A percentile compares a stretch with the other conserved stretches of the same genome.
phyloP scores from a whole-genome alignment of 2,329 filamentous ascomycete genomes.

The Stagonosporopsis tanaceti region DNA sequence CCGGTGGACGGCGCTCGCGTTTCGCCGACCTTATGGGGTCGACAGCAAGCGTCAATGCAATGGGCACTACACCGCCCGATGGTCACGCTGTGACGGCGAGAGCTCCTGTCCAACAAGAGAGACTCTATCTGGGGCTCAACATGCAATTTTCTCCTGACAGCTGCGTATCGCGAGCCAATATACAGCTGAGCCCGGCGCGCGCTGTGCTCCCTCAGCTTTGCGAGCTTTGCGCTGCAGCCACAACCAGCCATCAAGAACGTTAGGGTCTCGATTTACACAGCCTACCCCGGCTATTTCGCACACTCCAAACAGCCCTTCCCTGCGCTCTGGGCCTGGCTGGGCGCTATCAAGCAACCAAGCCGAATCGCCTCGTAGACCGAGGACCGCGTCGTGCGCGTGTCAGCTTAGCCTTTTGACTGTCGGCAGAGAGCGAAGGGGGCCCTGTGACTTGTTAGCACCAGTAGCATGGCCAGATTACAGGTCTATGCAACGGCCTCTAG shows the following conservation, averaged over 20 bases:
- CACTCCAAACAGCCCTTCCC: constrained; percentile 21
- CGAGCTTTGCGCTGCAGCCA: constrained; percentile 28
- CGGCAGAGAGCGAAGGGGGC: constrained; percentile 31
- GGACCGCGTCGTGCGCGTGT: constrained; percentile 30
- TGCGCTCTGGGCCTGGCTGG: constrained; percentile 27
- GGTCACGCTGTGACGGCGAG: constrained; percentile 17
- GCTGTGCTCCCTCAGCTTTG: constrained; percentile 17
- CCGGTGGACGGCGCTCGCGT: constrained; percentile 34
- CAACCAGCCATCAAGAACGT: constrained; percentile 11
- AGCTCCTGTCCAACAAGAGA: constrained; percentile 2
- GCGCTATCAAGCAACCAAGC: constrained; percentile 33
- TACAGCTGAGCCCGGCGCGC: constrained; percentile 11
- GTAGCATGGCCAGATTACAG: constrained; percentile 34
- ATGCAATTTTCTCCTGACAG: constrained; percentile 2
- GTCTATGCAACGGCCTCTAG: constrained; percentile 33
- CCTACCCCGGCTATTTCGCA: constrained; percentile 29
- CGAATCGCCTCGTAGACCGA: constrained; percentile 25
- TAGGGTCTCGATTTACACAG: constrained; percentile 29
- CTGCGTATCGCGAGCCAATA: constrained; percentile 22
- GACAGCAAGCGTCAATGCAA: constrained; percentile 21
- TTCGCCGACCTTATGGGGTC: constrained; percentile 36
- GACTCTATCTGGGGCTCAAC: background rate
- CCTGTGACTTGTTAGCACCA: constrained; percentile 32
- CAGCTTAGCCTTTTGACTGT: constrained; percentile 39
- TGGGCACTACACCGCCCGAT: constrained; percentile 10